Evolutionary conservation across 2,329 filamentous ascomycete species (phyloP).

Genomic region (Coniochaeta ligniaria): DNA sequence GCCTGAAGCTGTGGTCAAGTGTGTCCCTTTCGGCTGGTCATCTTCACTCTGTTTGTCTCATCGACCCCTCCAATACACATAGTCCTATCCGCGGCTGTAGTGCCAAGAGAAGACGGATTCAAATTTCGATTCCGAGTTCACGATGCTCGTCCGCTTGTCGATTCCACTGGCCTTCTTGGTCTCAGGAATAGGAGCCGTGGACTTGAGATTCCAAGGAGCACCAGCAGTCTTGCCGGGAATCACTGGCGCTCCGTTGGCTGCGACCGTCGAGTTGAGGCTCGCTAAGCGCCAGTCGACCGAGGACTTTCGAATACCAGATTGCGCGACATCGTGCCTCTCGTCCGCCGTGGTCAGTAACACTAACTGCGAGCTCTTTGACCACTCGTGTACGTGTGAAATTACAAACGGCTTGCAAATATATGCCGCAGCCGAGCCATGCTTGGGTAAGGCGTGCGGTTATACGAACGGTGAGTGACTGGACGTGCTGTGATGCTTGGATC

Average conservation of each 20-base stretch:
- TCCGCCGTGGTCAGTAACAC: not conserved
- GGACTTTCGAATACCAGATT: not conserved
- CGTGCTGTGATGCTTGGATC: too few species aligned
- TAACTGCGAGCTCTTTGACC: not conserved
- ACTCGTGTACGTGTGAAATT: not conserved
- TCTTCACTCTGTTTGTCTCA: not conserved
- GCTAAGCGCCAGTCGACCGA: not conserved
- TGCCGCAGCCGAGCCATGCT: not conserved
- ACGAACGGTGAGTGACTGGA: not conserved
- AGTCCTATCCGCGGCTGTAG: not conserved
- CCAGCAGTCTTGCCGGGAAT: not conserved
- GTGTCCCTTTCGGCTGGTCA: not conserved
- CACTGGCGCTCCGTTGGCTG: not conserved
- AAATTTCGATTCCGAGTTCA: not conserved
- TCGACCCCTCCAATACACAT: not conserved
- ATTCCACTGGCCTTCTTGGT: not conserved
- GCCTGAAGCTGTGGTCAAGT: not conserved
- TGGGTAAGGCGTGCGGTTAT: not conserved
- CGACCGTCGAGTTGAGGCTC: not conserved
- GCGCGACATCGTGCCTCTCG: not conserved
- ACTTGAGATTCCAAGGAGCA: not conserved
- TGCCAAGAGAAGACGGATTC: not conserved
- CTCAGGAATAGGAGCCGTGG: not conserved
- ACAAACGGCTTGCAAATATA: not conserved
- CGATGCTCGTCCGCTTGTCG: not conserved